Evolutionary conservation across 2,329 filamentous ascomycete species (phyloP), one percentile per base, ranked within the genome.

Genomic region (Pseudogymnoascus pannorum): DNA sequence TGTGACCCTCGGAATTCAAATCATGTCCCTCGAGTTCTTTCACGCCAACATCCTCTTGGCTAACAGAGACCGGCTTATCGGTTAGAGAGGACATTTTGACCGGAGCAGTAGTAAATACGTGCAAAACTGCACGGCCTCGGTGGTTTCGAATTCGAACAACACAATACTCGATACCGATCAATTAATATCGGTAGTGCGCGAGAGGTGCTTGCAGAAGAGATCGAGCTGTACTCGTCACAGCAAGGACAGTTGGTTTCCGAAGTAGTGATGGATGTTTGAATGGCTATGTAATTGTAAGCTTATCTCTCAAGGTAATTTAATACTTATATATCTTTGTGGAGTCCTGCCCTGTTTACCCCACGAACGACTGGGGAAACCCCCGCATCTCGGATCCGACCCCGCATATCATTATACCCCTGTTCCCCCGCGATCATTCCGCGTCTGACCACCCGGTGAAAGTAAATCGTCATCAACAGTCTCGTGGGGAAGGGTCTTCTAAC

Each of bases 191-290:
- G 22, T 44, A 90, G 88, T 1, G 87, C 89, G 1, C 79, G 91
- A 65, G 91, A 96, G 73, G 84, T 91, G 1, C 90, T 96, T 85
- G 89, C 94, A 71, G 87, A 92, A 69, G 91, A 95, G 42, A 87
- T 96, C 42, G 78, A 85, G 66, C 88, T 87, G 0, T 92, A 91
- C 69, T 72, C 78, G 1, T 75, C 95, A 4, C 78, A 87, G 16
- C 88, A 89, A 71, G 77, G 78, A 12, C 80, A 84, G 61, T 95
- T 91, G 91, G 44, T 51, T 18, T 6, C 44, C 7, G 20, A 22
- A 22, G 40, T 44, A 44, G 5, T 44, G 18, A 44, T 22, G 18
- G 11, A 44, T 44, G 5, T 22, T 44, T 44, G 16, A 44, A 20
- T 22, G 14, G 14, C 40, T 44, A 44, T 44, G 5, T 44, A 44